These are phyloP conservation scores for Boeremia exigua DNA, from an alignment of 2,329 filamentous ascomycete species.

Conservation along the genomic window DNA sequence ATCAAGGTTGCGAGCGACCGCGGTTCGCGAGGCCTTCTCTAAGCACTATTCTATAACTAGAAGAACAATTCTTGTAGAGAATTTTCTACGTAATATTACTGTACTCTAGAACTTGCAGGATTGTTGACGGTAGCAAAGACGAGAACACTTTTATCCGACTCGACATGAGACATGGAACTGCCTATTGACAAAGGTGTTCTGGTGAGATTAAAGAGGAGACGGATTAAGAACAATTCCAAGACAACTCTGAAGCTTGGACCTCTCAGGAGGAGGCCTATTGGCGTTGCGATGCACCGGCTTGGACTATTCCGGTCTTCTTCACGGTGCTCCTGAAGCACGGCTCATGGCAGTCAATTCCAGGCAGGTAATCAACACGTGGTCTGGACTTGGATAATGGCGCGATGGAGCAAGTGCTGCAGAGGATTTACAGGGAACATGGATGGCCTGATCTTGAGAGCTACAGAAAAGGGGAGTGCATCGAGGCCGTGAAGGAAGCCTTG, in stretches of 20 bases:
- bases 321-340: not conserved
- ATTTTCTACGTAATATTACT: too few species aligned
- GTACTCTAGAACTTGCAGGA: too few species aligned
- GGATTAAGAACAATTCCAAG: not conserved
- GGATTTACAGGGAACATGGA: not conserved
- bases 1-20: too few species aligned
- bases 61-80: too few species aligned
- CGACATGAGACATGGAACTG: slow-evolving; percentile 9
- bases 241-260: slow-evolving; percentile 5
- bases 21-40: too few species aligned
- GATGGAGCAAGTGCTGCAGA: not conserved
- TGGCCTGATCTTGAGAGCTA: slow-evolving; percentile 1
- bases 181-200: slow-evolving; percentile 11
- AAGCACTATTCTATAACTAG: too few species aligned
- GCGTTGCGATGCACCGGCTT: slow-evolving; percentile 7
- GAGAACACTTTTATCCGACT: slow-evolving; percentile 9
- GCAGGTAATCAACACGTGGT: not conserved
- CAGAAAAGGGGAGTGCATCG: not conserved
- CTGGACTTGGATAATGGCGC: not conserved
- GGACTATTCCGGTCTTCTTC: slow-evolving; percentile 18
- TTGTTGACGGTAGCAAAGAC: not conserved
- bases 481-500: not conserved
- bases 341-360: slow-evolving; percentile 1
- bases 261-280: slow-evolving; percentile 10
- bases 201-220: not conserved